Conservation (phyloP, 805 yeast genomes). For the Suhomyces prunicola region DNA sequence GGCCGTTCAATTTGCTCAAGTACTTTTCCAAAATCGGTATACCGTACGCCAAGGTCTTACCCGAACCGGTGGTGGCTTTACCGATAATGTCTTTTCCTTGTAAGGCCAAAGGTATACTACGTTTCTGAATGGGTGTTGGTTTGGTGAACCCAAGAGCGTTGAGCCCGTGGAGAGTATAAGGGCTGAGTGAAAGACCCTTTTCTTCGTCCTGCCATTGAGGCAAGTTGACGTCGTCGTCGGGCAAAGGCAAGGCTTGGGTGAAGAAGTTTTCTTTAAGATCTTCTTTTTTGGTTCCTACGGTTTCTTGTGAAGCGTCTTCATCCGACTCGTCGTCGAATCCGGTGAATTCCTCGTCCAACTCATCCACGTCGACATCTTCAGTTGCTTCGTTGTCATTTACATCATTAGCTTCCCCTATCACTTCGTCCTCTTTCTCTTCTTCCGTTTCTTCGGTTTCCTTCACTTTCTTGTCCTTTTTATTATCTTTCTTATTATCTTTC, state of each 20-base stretch:
- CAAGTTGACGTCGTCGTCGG: slow-evolving; percentile 42
- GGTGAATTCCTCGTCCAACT: slow-evolving; percentile 26
- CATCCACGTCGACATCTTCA: slow-evolving; percentile 18
- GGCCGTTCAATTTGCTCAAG: slow-evolving; percentile 22
- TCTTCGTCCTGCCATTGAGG: slow-evolving; percentile 61
- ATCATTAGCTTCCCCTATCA: slow-evolving; percentile 17
- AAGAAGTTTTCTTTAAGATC: slow-evolving; percentile 29
- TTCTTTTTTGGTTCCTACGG: slow-evolving; percentile 7
- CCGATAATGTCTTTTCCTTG: slow-evolving; percentile 84
- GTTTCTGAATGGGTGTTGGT: slow-evolving; percentile 85
- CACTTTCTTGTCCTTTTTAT: slow-evolving; percentile 3
- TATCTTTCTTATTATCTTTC: slow-evolving; percentile 8
- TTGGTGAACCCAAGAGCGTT: slow-evolving; percentile 50
- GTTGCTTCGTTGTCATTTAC: slow-evolving; percentile 9
- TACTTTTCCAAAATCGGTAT: slow-evolving; percentile 81
- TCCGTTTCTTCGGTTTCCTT: slow-evolving; percentile 1
- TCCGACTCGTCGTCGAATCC: slow-evolving; percentile 21
- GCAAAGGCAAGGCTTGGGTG: slow-evolving; percentile 27
- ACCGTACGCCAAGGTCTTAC: slow-evolving; percentile 95
- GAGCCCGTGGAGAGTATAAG: slow-evolving; percentile 61
- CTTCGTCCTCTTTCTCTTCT: slow-evolving; percentile 2
- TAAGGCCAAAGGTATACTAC: slow-evolving; percentile 70
- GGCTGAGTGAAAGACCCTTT: slow-evolving; percentile 43
- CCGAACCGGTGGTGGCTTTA: slow-evolving; percentile 96
- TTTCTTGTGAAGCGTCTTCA: slow-evolving; percentile 5